phyloP scores from a whole-genome alignment of 768 basidiomycete genomes.

The Lentinus brumalis region DNA sequence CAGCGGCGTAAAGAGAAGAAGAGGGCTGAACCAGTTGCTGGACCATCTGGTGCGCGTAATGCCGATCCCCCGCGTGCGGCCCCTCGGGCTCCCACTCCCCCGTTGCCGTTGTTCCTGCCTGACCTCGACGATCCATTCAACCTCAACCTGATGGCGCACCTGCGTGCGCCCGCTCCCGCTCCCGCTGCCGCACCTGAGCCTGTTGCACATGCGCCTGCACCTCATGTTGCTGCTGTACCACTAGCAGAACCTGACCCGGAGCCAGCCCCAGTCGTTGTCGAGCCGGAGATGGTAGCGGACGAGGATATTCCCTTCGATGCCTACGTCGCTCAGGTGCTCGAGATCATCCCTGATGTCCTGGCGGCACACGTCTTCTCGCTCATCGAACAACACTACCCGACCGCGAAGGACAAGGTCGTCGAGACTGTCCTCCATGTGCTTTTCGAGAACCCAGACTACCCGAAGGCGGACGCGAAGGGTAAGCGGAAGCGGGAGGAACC shows the following conservation, averaged over 20 bases:
- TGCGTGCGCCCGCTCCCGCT: not conserved
- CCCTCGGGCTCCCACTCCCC: not conserved
- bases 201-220: not conserved
- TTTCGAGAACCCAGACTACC: constrained; percentile 64
- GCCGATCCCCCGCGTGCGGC: not conserved
- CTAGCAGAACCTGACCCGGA: not conserved
- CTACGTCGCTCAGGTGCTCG: constrained; percentile 54
- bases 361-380: constrained; percentile 54
- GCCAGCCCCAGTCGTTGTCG: not conserved
- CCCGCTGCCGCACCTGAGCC: not conserved
- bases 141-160: not conserved
- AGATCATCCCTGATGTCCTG: constrained; percentile 72
- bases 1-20: constrained; percentile 6
- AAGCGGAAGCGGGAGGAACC: constrained; percentile 44
- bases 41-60: constrained; percentile 8
- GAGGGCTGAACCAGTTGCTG: constrained; percentile 3
- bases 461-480: constrained; percentile 45
- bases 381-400: constrained; percentile 44
- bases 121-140: not conserved
- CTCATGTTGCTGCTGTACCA: not conserved
- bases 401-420: constrained; percentile 41
- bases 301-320: constrained; percentile 9
- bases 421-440: constrained; percentile 60
- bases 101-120: constrained; percentile 7
- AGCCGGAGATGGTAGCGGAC: not conserved